Evolutionary conservation across 2,329 filamentous ascomycete genomes (phyloP), one percentile per base, ranked within the genome.

Genomic region (Capronia coronata): DNA sequence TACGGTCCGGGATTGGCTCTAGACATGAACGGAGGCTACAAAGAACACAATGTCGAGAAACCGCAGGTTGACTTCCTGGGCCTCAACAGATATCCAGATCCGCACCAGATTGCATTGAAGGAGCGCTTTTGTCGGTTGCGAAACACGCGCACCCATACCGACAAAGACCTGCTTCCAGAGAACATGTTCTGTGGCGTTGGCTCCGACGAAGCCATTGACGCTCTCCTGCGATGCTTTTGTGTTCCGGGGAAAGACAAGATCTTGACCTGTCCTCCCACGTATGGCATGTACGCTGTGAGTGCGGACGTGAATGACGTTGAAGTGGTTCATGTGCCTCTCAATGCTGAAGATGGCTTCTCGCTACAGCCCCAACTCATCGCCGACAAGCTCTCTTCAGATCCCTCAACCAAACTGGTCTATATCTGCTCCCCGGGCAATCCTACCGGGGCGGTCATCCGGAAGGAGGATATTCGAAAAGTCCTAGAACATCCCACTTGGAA

Each of bases 261-360:
- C 65, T 78, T 98, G 29, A 91, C 88, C 35, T 97, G 91, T 64
- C 93, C 93, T 14, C 93, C 93, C 1, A 98, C 93, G 0, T 98
- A 98, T 67, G 93, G 93, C 71, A 98, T 98, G 93, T 98, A 98
- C 74, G 76, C 81, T 40, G 93, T 98, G 14, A 94, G 87, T 5
- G 93, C 93, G 1, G 86, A 94, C 65, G 84, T 96, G 59, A 98
- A 98, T 72, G 93, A 97, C 64, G 76, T 98, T 16, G 77, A 77
- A 39, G 80, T 97, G 21, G 84, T 94, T 60, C 87, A 86, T 65
- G 82, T 97, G n/a, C 89, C 90, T 0, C 75, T 97, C 18, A 77
- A 86, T 41, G 76, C 78, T 1, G 78, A 82, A 1, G 83, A 87
- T 1, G 74, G 69, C 3, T 98, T 97, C 68, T 76, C 75, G 38